Evolutionary conservation across 176 grass and related monocot genomes (phyloP).

Genomic region (Metroxylon sagu): DNA sequence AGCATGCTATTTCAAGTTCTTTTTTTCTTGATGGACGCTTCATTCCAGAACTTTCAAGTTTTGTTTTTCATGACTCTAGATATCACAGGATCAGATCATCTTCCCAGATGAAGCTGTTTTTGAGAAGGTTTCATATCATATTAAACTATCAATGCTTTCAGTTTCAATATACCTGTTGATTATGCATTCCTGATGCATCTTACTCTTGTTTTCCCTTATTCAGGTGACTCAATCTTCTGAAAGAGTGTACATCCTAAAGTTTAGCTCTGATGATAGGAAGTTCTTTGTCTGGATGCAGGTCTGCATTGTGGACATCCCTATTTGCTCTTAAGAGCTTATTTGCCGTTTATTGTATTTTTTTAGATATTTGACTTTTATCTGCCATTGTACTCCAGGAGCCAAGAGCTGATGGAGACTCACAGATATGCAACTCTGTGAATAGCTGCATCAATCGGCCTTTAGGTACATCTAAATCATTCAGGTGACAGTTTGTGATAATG

Average conservation of each 20-base stretch:
- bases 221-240: constrained; percentile 77
- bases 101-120: constrained; percentile 95
- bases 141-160: neutral
- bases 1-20: no score
- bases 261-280: constrained; percentile 70
- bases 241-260: constrained; percentile 97
- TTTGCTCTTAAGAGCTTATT: neutral
- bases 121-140: constrained; percentile 58
- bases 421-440: constrained; percentile 70
- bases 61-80: constrained; percentile 31
- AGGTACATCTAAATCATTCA: constrained; percentile 40
- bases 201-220: constrained; percentile 20
- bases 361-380: neutral
- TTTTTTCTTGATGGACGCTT: no score
- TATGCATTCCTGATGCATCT: constrained; percentile 7
- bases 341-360: neutral
- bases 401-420: constrained; percentile 53
- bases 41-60: no score
- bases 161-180: constrained; percentile 15
- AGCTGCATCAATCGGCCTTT: constrained; percentile 71
- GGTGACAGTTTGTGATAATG: constrained; percentile 10
- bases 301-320: neutral
- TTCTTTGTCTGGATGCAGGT: constrained; percentile 99
- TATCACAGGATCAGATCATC: constrained; percentile 80
- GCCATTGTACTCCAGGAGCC: constrained; percentile 39